phyloP scores from a whole-genome alignment of 2,329 filamentous ascomycete species.

The Ilyonectria sp. region DNA sequence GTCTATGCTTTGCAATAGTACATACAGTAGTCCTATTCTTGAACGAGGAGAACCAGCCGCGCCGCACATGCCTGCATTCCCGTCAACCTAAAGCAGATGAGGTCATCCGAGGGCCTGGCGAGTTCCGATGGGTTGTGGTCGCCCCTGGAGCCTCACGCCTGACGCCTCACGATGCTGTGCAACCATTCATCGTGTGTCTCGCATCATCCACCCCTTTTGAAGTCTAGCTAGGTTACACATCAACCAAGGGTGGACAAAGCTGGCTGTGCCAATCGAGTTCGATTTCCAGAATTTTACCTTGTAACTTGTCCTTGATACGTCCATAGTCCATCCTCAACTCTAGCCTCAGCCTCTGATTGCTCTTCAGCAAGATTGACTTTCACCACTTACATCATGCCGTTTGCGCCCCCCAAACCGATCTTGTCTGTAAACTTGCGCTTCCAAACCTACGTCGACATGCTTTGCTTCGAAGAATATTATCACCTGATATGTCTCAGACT shows the following conservation, averaged over 20 bases:
- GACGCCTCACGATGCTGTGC: constrained; percentile 17
- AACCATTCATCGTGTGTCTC: constrained; percentile 27
- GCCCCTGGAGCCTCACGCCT: constrained; percentile 12
- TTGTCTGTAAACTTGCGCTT: not conserved
- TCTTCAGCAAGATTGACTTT: not conserved
- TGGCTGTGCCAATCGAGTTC: not conserved
- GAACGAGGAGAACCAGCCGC: not conserved
- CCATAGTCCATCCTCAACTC: not conserved
- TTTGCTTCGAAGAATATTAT: constrained; percentile 36
- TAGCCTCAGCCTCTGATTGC: not conserved
- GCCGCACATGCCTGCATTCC: not conserved
- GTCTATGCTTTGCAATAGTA: constrained; percentile 1
- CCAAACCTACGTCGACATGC: constrained; percentile 15
- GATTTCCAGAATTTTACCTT: not conserved
- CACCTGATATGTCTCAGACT: constrained; percentile 39
- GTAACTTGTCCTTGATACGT: not conserved
- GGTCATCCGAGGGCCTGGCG: not conserved
- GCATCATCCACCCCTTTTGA: constrained; percentile 19
- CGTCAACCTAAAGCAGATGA: constrained; percentile 13
- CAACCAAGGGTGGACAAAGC: constrained; percentile 2
- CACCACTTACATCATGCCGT: not conserved
- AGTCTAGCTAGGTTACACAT: constrained; percentile 18
- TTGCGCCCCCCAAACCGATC: no score
- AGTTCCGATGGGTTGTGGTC: not conserved
- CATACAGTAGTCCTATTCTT: not conserved